Conservation (phyloP, 1,284 basidiomycete genomes). For the Ceratobasidium sp. region DNA sequence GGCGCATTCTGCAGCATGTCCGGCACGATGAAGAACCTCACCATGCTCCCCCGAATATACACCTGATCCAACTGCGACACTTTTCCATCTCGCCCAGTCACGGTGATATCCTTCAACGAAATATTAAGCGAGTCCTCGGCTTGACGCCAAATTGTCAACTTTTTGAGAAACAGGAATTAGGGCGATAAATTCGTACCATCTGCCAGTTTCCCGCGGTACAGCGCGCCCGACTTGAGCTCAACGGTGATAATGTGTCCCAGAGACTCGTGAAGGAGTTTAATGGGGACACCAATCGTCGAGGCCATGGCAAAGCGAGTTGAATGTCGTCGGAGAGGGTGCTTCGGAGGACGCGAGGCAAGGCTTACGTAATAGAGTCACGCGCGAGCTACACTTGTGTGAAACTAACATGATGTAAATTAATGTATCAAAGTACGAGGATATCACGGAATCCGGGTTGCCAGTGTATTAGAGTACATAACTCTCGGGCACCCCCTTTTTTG, state of each 20-base stretch:
- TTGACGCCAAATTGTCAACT: conserved; percentile 57
- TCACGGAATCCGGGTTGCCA: not conserved
- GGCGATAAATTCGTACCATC: conserved; percentile 74
- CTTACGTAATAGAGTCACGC: conserved; percentile 40
- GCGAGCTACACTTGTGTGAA: not conserved
- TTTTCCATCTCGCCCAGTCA: conserved; percentile 97
- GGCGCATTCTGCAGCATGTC: conserved; percentile 99
- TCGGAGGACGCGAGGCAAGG: conserved; percentile 36
- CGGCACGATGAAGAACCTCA: conserved; percentile 98
- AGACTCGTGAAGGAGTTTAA: conserved; percentile 93
- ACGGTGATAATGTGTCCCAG: conserved; percentile 97
- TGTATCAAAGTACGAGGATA: conserved; percentile 8
- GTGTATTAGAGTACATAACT: not conserved
- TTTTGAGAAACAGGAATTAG: conserved; percentile 32
- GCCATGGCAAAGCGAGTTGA: conserved; percentile 56
- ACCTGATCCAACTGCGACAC: conserved; percentile 99
- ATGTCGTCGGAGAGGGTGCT: conserved; percentile 18
- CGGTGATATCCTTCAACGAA: conserved; percentile 95
- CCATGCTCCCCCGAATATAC: conserved; percentile 98
- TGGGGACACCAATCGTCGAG: conserved; percentile 85
- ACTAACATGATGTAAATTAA: not conserved
- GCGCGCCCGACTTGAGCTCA: conserved; percentile 96
- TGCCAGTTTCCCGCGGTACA: conserved; percentile 97
- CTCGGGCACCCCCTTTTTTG: not conserved
- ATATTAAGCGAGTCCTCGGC: conserved; percentile 99